Evolutionary conservation across 495 filamentous ascomycete species (phyloP), one percentile per base, ranked within the genome.

Genomic region (Xylaria intraflava): DNA sequence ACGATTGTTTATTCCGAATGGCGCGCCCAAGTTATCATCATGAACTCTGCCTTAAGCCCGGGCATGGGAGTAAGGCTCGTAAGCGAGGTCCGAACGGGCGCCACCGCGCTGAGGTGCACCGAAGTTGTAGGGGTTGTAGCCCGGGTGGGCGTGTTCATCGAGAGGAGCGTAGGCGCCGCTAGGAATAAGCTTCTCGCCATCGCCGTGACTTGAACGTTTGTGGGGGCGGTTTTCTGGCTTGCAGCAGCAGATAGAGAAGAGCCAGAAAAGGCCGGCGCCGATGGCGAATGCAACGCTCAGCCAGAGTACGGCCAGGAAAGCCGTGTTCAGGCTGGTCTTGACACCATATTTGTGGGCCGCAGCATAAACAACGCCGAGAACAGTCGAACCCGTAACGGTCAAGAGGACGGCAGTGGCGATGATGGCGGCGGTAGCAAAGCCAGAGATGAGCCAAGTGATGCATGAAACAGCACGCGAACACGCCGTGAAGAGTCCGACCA

Each of bases 241-340:
- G 77, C 92, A 96, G 83, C 91, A 96, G 86, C 92, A 96, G 51
- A 83, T 77, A 69, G 83, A 88, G 69, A 95, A 82, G 59, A 87
- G 73, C 92, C 92, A 97, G 84, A 95, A 96, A 60, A 95, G 59
- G 52, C 78, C 78, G 12, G 83, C 83, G 43, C 65, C 87, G 20
- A 89, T 59, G 41, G 85, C 82, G 67, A 94, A 93, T 29, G 77
- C 85, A 10, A 84, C 85, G 44, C 83, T 85, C 44, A 96, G 69
- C 92, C 92, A 97, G 44, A 83, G 79, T 4, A 79, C 69, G 22
- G 77, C 77, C 51, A 87, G 81, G 68, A 86, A 90, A 60, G 77
- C 75, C 43, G 62, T 80, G 67, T 88, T 86, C 61, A 92, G 72
- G 36, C 62, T 65, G 36, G 81, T 77, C 0, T 76, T 64, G 54